Evolutionary conservation across 441 rosid genomes (phyloP), one percentile per base, ranked within the genome.

Genomic region (Pelargonium cotyledonis): DNA sequence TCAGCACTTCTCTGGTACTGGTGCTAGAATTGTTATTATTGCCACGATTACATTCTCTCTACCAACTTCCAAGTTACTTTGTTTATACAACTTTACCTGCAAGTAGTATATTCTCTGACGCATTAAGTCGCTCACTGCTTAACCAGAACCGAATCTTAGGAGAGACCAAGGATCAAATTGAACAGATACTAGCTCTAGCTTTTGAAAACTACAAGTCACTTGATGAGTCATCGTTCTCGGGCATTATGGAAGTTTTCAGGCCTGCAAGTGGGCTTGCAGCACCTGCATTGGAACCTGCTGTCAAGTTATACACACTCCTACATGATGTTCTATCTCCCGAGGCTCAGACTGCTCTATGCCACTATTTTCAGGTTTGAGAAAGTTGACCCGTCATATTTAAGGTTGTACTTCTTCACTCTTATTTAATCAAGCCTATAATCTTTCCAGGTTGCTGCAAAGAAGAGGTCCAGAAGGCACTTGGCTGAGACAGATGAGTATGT

Each of bases 191-290:
- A 74, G 81, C 95, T 68, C 76, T 85, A 69, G 90, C 81, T 75
- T 92, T 92, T 73, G 96, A 88, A 86, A 92, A 90, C 74, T 95
- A 95, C 79, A 95, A 95, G 73, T 90, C 98, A 31, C 97, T 95
- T 67, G 98, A 92, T 63, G 99, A 95, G 75, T 85, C 97, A 40
- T 75, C 88, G 65, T 74, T 83, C 60, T 88, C 96, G 23, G 99
- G 99, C 72, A 81, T 90, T 71, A 74, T 75, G 79, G 96, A 88
- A 47, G 84, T 88, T 63, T 85, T 89, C 84, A 85, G 84, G 72
- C 86, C 92, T 65, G 90, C 98, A 72, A 86, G 89, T 70, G 99
- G 97, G 69, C 67, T 83, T 75, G 86, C 96, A 70, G 92, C 97
- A 38, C 93, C 97, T 75, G 97, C 95, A 26, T 76, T 95, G 72